These are phyloP conservation scores for Pyracantha coccinea DNA, from an alignment of 331 rosid species.

Conservation along the genomic window DNA sequence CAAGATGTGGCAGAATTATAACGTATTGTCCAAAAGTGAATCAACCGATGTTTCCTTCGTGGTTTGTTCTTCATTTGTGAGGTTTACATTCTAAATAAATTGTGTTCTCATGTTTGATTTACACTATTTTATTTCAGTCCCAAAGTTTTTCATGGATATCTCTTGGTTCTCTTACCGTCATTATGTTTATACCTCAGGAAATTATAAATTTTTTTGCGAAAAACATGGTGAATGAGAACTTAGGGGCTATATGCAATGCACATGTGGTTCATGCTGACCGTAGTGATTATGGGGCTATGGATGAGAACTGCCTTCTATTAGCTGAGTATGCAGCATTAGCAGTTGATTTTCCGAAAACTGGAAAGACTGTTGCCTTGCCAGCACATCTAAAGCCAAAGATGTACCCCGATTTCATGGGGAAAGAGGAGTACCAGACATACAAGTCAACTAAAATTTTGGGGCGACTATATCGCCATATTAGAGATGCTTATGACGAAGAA, in stretches of 20 bases:
- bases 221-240: conserved; percentile 67
- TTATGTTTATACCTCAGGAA: conserved; percentile 43
- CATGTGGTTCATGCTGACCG: conserved; percentile 94
- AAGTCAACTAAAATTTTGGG: conserved; percentile 69
- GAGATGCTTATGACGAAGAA: conserved; percentile 49
- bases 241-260: conserved; percentile 82
- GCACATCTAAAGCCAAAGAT: conserved; percentile 49
- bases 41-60: background rate
- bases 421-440: conserved; percentile 60
- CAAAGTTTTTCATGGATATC: background rate
- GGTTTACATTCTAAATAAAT: background rate
- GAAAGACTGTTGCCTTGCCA: conserved; percentile 63
- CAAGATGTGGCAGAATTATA: background rate
- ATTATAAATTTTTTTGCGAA: conserved; percentile 50
- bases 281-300: conserved; percentile 64
- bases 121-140: background rate
- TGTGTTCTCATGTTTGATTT: background rate
- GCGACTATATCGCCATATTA: conserved; percentile 53
- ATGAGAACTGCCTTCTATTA: conserved; percentile 50
- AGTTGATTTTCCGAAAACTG: conserved; percentile 88
- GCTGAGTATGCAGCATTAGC: conserved; percentile 88
- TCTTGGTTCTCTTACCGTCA: background rate
- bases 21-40: background rate
- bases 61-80: background rate
- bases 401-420: conserved; percentile 97